Percentiles rank a stretch among this genome's conserved stretches.
These are phyloP conservation scores for Abelmoschus esculentus DNA, from an alignment of 345 rosid species.

Conservation along the genomic window DNA sequence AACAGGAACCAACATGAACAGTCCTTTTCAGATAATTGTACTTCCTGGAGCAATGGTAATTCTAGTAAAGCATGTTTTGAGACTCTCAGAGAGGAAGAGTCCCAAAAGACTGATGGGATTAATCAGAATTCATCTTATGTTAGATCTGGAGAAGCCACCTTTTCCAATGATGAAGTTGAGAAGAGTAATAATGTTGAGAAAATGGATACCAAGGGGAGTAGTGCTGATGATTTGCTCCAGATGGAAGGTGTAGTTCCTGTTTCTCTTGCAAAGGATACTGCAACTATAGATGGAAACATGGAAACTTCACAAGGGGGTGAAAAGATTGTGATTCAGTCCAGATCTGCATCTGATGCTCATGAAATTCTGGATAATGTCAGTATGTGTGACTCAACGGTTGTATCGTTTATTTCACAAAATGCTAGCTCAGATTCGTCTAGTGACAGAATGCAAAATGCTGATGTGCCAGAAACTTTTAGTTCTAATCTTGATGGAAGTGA, in stretches of 20 bases:
- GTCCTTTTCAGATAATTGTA: slow-evolving; percentile 24
- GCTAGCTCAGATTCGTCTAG: slow-evolving; percentile 41
- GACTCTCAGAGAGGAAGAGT: slow-evolving; percentile 23
- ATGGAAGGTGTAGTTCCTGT: slow-evolving; percentile 22
- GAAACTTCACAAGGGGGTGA: slow-evolving; percentile 18
- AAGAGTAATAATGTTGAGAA: slow-evolving; percentile 19
- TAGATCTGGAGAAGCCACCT: slow-evolving; percentile 19
- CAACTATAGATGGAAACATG: slow-evolving; percentile 14
- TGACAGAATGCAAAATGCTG: slow-evolving; percentile 38
- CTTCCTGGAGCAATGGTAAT: slow-evolving; percentile 21
- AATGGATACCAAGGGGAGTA: slow-evolving; percentile 14
- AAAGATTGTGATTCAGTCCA: slow-evolving; percentile 18
- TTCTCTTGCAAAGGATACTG: slow-evolving; percentile 27
- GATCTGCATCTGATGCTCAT: slow-evolving; percentile 18
- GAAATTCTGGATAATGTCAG: slow-evolving; percentile 29
- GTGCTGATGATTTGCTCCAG: slow-evolving; percentile 15
- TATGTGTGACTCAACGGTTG: slow-evolving; percentile 19
- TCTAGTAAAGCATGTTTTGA: slow-evolving; percentile 18
- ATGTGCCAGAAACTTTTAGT: slow-evolving; percentile 39
- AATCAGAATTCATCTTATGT: slow-evolving; percentile 23
- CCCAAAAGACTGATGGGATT: slow-evolving; percentile 22
- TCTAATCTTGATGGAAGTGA: slow-evolving; percentile 68
- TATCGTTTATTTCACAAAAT: slow-evolving; percentile 23
- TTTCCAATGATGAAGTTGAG: slow-evolving; percentile 22
- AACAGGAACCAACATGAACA: slow-evolving; percentile 21